These are phyloP conservation scores for Xylaria sp. DNA, from an alignment of 2,329 filamentous ascomycete species.

Conservation along the genomic window DNA sequence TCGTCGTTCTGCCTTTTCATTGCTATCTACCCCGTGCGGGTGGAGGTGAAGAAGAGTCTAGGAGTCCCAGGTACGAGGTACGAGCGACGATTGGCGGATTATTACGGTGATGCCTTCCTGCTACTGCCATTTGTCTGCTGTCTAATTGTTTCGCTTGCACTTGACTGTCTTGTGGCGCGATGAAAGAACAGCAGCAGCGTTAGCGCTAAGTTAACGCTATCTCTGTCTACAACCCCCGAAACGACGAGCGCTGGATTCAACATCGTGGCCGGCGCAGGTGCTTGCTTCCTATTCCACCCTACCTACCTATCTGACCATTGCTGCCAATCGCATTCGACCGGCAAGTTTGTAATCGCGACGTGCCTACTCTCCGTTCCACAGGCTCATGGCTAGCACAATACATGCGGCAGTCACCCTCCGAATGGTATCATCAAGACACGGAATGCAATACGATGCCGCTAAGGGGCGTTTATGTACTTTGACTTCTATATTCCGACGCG, in stretches of 20 bases:
- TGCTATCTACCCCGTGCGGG: constrained; percentile 58
- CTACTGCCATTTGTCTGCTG: too few species aligned
- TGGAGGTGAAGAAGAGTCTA: constrained; percentile 62
- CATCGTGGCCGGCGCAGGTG: neutral
- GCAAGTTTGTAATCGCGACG: neutral
- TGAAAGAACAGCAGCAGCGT: too few species aligned
- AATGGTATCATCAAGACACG: neutral
- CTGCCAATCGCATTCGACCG: neutral
- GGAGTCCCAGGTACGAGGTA: neutral
- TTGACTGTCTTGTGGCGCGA: too few species aligned
- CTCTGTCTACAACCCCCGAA: neutral
- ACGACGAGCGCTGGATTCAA: neutral
- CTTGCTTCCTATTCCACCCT: neutral
- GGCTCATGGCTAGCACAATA: neutral
- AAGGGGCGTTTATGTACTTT: neutral
- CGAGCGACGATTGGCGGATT: neutral
- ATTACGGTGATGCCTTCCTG: neutral
- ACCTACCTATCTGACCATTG: neutral
- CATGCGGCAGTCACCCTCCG: neutral
- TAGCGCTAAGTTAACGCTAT: neutral
- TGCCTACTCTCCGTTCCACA: neutral
- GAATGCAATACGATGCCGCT: neutral
- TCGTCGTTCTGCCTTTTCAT: constrained; percentile 59
- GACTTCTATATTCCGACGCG: neutral
- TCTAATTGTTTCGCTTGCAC: too few species aligned